Percentiles rank a stretch among this genome's conserved stretches.
Conservation (phyloP, 352 stramenopile genomes). For the Globisporangium megalacanthum region DNA sequence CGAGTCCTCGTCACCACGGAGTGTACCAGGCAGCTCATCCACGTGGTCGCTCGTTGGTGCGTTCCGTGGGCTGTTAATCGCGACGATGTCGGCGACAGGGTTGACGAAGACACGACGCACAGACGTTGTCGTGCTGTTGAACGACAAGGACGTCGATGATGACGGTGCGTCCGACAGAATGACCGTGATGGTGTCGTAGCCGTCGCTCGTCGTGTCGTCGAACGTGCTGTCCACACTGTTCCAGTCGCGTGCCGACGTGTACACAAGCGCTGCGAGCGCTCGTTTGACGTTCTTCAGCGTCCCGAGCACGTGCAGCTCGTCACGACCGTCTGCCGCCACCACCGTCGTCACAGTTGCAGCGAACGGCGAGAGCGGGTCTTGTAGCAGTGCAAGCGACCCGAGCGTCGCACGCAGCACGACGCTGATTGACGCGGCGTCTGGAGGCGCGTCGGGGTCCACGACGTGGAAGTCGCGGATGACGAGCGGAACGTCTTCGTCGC, state of each 20-base stretch:
- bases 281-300: slow-evolving; percentile 34
- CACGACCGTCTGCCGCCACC: background rate
- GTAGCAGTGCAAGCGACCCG: slow-evolving; percentile 34
- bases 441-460: slow-evolving; percentile 36
- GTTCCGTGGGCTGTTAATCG: slow-evolving; percentile 25
- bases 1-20: slow-evolving; percentile 49
- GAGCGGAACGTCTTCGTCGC: slow-evolving; percentile 46
- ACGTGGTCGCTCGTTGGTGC: slow-evolving; percentile 23
- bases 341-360: slow-evolving; percentile 1
- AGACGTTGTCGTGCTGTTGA: slow-evolving; percentile 31
- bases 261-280: slow-evolving; percentile 37
- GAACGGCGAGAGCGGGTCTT: background rate
- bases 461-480: slow-evolving; percentile 37
- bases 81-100: slow-evolving; percentile 23
- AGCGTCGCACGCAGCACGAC: slow-evolving; percentile 23
- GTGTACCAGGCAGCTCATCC: slow-evolving; percentile 7
- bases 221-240: slow-evolving; percentile 44
- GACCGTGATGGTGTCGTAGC: slow-evolving; percentile 45
- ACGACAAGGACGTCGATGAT: background rate
- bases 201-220: slow-evolving; percentile 10
- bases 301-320: slow-evolving; percentile 26
- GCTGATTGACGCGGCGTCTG: slow-evolving; percentile 3
- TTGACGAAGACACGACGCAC: slow-evolving; percentile 29
- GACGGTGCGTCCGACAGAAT: slow-evolving; percentile 24
- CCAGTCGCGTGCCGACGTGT: slow-evolving; percentile 55